Conservation (phyloP, 2,329 filamentous ascomycete genomes). For the Coniochaeta sp. region DNA sequence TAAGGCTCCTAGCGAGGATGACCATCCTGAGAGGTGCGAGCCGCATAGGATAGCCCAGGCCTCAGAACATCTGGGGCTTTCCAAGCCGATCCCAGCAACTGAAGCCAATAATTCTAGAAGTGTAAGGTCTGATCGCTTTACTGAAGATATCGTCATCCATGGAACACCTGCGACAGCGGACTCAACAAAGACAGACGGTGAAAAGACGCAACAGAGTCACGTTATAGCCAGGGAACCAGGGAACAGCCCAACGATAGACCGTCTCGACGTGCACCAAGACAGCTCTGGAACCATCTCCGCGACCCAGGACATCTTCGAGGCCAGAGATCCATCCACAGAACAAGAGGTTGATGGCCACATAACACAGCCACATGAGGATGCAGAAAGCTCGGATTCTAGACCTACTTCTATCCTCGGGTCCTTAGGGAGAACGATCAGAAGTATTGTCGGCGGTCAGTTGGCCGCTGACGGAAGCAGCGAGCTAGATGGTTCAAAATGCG, state of each 20-base stretch:
- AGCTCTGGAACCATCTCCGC: not conserved
- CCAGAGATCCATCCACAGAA: not conserved
- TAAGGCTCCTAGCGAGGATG: slow-evolving; percentile 9
- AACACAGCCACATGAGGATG: not conserved
- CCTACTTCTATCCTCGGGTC: not conserved
- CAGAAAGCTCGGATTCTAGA: not conserved
- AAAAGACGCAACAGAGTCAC: not conserved
- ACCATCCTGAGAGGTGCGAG: not conserved
- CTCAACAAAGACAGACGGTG: not conserved
- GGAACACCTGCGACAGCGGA: not conserved
- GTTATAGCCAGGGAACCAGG: not conserved
- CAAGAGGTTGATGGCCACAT: not conserved
- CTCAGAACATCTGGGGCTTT: not conserved
- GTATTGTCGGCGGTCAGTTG: not conserved
- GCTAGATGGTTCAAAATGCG: not conserved
- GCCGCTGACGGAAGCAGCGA: not conserved
- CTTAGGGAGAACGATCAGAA: not conserved
- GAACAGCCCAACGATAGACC: not conserved
- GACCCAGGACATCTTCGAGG: not conserved
- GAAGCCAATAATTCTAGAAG: not conserved
- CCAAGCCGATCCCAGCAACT: not conserved
- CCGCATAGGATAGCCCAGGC: not conserved
- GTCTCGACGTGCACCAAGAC: not conserved
- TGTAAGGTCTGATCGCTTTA: not conserved
- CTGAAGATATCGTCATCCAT: not conserved